phyloP scores from a whole-genome alignment of 2,329 filamentous ascomycete genomes.

The Erysiphe pulchra region DNA sequence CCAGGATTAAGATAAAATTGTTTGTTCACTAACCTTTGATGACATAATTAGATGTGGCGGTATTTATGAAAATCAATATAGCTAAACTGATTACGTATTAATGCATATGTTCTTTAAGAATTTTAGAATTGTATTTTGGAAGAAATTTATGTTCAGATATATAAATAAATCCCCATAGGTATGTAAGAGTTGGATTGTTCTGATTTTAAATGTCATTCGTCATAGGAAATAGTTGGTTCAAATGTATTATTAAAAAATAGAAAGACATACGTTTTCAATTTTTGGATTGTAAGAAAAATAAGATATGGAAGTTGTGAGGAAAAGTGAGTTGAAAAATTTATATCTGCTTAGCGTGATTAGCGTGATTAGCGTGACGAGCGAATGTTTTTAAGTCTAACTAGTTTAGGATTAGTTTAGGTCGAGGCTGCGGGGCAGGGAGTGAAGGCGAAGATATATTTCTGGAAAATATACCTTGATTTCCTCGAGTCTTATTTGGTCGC shows the following conservation, averaged over 20 bases:
- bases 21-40: constrained; percentile 11
- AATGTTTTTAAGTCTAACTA: too few relatives aligned
- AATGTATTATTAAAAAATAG: too few relatives aligned
- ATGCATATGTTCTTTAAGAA: background rate
- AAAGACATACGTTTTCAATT: background rate
- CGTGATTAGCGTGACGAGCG: too few relatives aligned
- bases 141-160: background rate
- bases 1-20: constrained; percentile 4
- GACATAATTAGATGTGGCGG: background rate
- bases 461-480: too few relatives aligned
- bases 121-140: background rate
- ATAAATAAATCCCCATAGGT: constrained; percentile 9
- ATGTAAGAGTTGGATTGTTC: constrained; percentile 21
- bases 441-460: too few relatives aligned
- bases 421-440: too few relatives aligned
- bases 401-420: too few relatives aligned
- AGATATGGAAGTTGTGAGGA: too few relatives aligned
- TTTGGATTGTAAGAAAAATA: too few relatives aligned
- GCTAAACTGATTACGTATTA: background rate
- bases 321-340: too few relatives aligned
- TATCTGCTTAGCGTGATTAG: too few relatives aligned
- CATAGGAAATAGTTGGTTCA: constrained; percentile 4
- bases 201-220: constrained; percentile 15
- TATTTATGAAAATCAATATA: background rate
- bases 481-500: too few relatives aligned